Base-by-base conservation (phyloP, 805 yeast species). In the Kockiozyma suomiensis region DNA sequence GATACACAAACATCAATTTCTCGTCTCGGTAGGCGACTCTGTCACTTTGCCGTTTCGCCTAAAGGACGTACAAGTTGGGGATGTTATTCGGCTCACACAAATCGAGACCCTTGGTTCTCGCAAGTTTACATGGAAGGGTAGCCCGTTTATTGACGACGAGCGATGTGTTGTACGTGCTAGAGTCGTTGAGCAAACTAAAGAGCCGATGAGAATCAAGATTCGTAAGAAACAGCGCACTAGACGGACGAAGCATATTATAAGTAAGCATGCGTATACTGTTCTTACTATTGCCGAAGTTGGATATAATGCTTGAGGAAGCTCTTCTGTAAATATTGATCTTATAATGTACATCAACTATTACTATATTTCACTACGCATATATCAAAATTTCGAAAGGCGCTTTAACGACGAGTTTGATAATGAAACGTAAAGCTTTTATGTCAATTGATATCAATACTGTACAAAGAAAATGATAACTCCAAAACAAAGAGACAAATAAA, bases 11-110 rank as follows among this genome's bases (percentile, higher is more conserved):
- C 85, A 90, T 74, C 90, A 94, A 45, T 91, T 89, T 70, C 78
- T 94, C 62, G 94, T 94, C 17, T 91, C 98, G 26, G 83, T 86
- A 66, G 99, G 99, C 23, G 99, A 94, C 73, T 82, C 80, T 66
- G 82, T 94, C 54, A 81, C 85, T 25, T 74, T 94, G 41, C 97
- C 97, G 2, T 92, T 83, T 74, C 82, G 84, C 65, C 71, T 94
- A 78, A 86, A 85, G 68, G 82, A 84, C 55, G 94, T 87, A 10
- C 80, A 85, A 54, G 85, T 93, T 3, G 99, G 99, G 19, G 97
- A 92, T 73, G 78, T 79, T n/a, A 77, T 94, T 53, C 76, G 79
- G 50, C 81, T 94, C 71, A 84, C 82, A 63, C 86, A 90, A 68
- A 91, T 93, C 37, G 82, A 86, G 15, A 85, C 90, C 10, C 74